These are phyloP conservation scores for Xylaria sp. DNA, from an alignment of 2,329 filamentous ascomycete species.

Conservation along the genomic window DNA sequence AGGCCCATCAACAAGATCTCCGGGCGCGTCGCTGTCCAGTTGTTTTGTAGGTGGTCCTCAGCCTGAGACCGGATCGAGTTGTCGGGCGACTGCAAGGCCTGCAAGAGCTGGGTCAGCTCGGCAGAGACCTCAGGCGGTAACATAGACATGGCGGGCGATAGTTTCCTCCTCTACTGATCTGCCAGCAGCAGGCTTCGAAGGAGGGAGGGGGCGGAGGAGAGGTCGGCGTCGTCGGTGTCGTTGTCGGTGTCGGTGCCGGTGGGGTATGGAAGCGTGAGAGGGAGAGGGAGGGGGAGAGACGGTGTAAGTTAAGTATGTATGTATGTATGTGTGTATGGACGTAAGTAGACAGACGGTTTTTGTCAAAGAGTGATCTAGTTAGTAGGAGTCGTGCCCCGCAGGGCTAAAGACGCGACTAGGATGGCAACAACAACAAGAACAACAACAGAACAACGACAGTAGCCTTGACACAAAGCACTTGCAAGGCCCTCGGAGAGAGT, in stretches of 20 bases:
- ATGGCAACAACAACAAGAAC: constrained; percentile 8
- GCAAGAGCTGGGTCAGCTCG: constrained; percentile 86
- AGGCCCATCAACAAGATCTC: constrained; percentile 94
- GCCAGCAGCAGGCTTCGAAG: constrained; percentile 20
- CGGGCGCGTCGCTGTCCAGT: constrained; percentile 85
- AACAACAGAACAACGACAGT: constrained; percentile 1
- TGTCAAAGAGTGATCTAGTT: constrained; percentile 1
- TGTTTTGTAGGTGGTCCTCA: constrained; percentile 89
- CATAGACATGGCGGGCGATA: constrained; percentile 74
- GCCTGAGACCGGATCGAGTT: constrained; percentile 86
- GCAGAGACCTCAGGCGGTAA: constrained; percentile 85
- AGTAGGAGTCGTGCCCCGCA: constrained; percentile 35
- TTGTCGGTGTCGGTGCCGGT: not conserved
- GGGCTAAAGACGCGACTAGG: constrained; percentile 39
- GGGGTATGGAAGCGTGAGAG: not conserved
- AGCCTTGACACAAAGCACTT: not conserved
- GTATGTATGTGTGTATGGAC: constrained; percentile 1
- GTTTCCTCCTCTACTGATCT: constrained; percentile 27
- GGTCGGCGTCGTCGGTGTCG: not conserved
- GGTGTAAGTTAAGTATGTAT: constrained; percentile 8
- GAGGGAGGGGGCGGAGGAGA: not conserved
- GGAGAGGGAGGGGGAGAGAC: constrained; percentile 1
- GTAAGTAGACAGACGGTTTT: constrained; percentile 3
- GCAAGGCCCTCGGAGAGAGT: not conserved
- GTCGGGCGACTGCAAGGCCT: constrained; percentile 89